Base-by-base conservation (phyloP, 2,329 filamentous ascomycete genomes). In the Alternaria gansuensis region DNA sequence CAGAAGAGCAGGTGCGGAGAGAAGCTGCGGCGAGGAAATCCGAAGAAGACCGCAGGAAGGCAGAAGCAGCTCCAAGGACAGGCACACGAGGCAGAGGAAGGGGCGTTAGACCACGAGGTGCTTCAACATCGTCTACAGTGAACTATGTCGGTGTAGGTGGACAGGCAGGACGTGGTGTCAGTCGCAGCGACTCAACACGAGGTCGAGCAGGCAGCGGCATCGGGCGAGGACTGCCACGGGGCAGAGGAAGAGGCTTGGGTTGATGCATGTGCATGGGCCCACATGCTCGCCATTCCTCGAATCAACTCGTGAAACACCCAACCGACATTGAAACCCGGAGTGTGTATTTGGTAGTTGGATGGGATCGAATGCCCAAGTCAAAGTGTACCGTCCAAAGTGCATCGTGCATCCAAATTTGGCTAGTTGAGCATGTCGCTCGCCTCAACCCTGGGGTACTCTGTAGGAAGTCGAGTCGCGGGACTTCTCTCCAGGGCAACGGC, bases 1-100 rank as follows among this genome's bases (percentile, higher is more conserved):
- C 85, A 3, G 93, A 96, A 72, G 90, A 95, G 57, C 90, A 95
- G 75, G 86, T 89, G 62, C 85, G 91, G 58, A 85, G 88, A 52
- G 91, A 93, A 65, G 90, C 91, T 31, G 85, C 88, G 11, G 82
- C 79, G 5, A 78, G 81, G 49, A 83, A 79, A 57, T 80, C 82
- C 70, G 88, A 78, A 64, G 81, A 80, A 58, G 82, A 81, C 44
- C 80, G 78, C 60, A 82, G 86, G 54, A 86, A 83, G 54, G 84
- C 83, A 31, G 87, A 90, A 64, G 88, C 90, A 75, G 73, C 80
- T 11, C 54, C 66, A 74, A 68, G 80, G 69, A 79, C 79, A 59
- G 76, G 77, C 13, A 75, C 70, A 45, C 65, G 72, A 62, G 78
- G 72, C 34, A 69, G 72, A 60, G 75, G 74, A 29, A 72, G 78